Conservation (phyloP, 1,139 yeast genomes). For the Pichia sp. region DNA sequence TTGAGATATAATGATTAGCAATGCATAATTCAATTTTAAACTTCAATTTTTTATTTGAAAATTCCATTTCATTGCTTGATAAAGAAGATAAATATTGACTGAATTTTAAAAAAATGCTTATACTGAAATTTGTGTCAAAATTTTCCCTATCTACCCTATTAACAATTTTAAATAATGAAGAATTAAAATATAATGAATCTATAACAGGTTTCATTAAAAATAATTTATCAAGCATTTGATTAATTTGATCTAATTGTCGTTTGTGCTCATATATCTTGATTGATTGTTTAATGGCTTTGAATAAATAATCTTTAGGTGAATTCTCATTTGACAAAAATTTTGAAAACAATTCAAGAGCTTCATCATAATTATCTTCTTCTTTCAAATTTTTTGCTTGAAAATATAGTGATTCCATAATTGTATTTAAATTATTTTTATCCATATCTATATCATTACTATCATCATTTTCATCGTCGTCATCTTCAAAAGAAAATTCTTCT, state of each 20-base stretch:
- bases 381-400: slow-evolving; percentile 25
- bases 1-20: slow-evolving; percentile 43
- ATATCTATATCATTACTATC: slow-evolving; percentile 14
- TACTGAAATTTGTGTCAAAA: background rate
- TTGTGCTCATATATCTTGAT: slow-evolving; percentile 47
- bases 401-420: slow-evolving; percentile 28
- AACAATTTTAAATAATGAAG: slow-evolving; percentile 53
- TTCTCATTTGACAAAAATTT: slow-evolving; percentile 32
- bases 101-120: background rate
- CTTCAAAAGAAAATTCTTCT: slow-evolving; percentile 29
- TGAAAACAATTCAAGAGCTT: slow-evolving; percentile 42
- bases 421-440: slow-evolving; percentile 13
- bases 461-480: slow-evolving; percentile 27
- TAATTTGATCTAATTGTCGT: slow-evolving; percentile 33
- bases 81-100: background rate
- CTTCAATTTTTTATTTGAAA: slow-evolving; percentile 49
- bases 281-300: slow-evolving; percentile 61
- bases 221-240: slow-evolving; percentile 30
- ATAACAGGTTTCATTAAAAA: slow-evolving; percentile 28
- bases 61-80: slow-evolving; percentile 3
- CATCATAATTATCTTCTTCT: slow-evolving; percentile 50
- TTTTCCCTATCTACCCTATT: slow-evolving; percentile 36
- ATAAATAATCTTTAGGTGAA: slow-evolving; percentile 36
- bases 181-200: slow-evolving; percentile 51
- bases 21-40: slow-evolving; percentile 49